Percentiles rank a stretch among this genome's conserved stretches.
These are phyloP conservation scores for Mortierella sp. DNA, from an alignment of 371 early-diverging fungal genomes.

Conservation along the genomic window DNA sequence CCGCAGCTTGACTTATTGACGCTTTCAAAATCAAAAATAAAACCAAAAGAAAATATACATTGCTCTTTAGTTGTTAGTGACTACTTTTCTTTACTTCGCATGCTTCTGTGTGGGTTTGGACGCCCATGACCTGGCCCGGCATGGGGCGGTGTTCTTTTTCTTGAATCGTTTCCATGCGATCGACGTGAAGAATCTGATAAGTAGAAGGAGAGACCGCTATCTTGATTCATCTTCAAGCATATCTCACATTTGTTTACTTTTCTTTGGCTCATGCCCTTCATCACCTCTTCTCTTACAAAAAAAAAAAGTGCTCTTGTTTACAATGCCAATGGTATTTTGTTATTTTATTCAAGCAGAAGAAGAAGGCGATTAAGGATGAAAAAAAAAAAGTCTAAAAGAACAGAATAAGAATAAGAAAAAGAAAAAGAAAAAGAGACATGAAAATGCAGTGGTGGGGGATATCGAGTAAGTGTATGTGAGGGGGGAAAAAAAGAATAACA, in stretches of 20 bases:
- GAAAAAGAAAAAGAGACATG: background rate
- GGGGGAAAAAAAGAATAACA: background rate
- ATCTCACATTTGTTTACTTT: background rate
- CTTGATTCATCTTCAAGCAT: background rate
- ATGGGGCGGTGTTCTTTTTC: no score
- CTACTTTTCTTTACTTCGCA: no score
- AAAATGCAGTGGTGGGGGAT: conserved; percentile 9
- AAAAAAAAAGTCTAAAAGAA: conserved; percentile 9
- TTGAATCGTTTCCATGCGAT: no score
- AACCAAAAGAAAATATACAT: background rate
- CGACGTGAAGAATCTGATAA: no score
- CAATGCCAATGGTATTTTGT: conserved; percentile 16
- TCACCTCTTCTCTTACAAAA: no score
- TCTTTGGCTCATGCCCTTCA: background rate
- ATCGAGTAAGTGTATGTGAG: conserved; percentile 5
- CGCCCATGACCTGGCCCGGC: no score
- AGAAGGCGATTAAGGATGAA: conserved; percentile 15
- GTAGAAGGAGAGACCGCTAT: background rate
- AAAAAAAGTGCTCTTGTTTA: background rate
- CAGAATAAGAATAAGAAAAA: background rate
- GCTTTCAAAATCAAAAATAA: background rate
- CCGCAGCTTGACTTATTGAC: background rate
- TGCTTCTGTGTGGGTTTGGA: no score
- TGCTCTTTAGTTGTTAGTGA: no score
- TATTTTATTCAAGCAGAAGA: background rate